Percentiles rank a stretch among this genome's conserved stretches.
These are phyloP conservation scores for Medicago arabica DNA, from an alignment of 306 rosid species.

Conservation along the genomic window DNA sequence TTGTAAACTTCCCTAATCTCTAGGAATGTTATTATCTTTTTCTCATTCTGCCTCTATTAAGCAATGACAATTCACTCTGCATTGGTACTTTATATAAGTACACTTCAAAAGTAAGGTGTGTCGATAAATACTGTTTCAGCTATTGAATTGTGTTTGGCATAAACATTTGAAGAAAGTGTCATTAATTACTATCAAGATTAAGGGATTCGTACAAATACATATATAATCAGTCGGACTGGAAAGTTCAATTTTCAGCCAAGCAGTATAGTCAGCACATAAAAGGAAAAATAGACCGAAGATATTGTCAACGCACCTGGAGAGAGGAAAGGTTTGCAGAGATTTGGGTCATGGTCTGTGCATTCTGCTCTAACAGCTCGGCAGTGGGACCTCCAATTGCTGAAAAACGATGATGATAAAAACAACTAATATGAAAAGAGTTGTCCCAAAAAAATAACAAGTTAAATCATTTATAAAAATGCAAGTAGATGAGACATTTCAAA, in stretches of 20 bases:
- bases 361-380: slow-evolving; percentile 61
- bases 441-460: neutral
- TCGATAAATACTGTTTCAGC: neutral
- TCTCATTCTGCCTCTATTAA: slow-evolving; percentile 11
- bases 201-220: neutral
- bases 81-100: neutral
- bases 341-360: slow-evolving; percentile 54
- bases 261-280: neutral
- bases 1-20: neutral
- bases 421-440: neutral
- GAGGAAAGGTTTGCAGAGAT: slow-evolving; percentile 57
- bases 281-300: slow-evolving; percentile 22
- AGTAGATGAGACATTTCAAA: slow-evolving; percentile 11
- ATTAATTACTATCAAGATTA: slow-evolving; percentile 1
- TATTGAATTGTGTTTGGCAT: slow-evolving; percentile 19
- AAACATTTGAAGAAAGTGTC: slow-evolving; percentile 13
- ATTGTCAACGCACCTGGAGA: slow-evolving; percentile 49
- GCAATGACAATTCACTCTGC: neutral
- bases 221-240: neutral
- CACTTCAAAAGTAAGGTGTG: slow-evolving; percentile 7
- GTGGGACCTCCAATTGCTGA: slow-evolving; percentile 69
- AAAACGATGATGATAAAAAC: slow-evolving; percentile 23
- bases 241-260: neutral
- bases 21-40: slow-evolving; percentile 10
- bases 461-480: slow-evolving; percentile 14